These are phyloP conservation scores for Pseudohyphozyma bogoriensis DNA, from an alignment of 768 basidiomycete genomes.

Conservation along the genomic window DNA sequence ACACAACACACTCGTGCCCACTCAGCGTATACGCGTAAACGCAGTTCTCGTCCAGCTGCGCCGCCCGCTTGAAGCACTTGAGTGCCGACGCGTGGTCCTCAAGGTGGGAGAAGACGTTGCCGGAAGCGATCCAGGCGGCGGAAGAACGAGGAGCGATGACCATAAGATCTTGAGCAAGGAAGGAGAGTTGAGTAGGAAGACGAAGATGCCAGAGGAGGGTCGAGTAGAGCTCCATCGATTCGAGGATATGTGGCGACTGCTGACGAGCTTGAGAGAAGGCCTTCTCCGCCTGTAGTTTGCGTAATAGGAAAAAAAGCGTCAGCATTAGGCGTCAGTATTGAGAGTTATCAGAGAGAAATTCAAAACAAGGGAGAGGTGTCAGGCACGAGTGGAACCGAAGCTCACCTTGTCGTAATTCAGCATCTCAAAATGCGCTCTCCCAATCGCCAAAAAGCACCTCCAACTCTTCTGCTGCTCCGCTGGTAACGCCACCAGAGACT, in stretches of 20 bases:
- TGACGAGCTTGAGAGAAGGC: constrained; percentile 70
- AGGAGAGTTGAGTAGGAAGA: constrained; percentile 71
- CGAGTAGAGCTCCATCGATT: constrained; percentile 93
- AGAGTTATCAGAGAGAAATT: too few relatives aligned
- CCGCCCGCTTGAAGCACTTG: constrained; percentile 85
- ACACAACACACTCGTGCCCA: constrained; percentile 83
- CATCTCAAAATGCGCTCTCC: constrained; percentile 78
- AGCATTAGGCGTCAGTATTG: too few relatives aligned
- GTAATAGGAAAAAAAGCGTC: too few relatives aligned
- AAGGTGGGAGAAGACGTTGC: constrained; percentile 89
- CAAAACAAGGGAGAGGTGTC: too few relatives aligned
- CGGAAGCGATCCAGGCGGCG: constrained; percentile 91
- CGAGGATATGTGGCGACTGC: constrained; percentile 79
- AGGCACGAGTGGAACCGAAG: constrained; percentile 5
- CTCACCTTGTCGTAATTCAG: constrained; percentile 80
- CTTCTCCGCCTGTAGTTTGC: constrained; percentile 81
- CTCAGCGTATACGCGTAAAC: constrained; percentile 94
- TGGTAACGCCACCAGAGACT: constrained; percentile 67
- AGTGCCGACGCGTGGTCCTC: constrained; percentile 88
- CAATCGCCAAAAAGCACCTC: constrained; percentile 71
- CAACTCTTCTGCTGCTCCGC: constrained; percentile 60
- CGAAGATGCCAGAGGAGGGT: constrained; percentile 93
- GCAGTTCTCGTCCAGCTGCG: constrained; percentile 47
- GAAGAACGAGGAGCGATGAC: constrained; percentile 70
- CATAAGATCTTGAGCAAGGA: constrained; percentile 83